phyloP scores from a whole-genome alignment of 2,329 filamentous ascomycete genomes.

The Salinomyces thailandicus region DNA sequence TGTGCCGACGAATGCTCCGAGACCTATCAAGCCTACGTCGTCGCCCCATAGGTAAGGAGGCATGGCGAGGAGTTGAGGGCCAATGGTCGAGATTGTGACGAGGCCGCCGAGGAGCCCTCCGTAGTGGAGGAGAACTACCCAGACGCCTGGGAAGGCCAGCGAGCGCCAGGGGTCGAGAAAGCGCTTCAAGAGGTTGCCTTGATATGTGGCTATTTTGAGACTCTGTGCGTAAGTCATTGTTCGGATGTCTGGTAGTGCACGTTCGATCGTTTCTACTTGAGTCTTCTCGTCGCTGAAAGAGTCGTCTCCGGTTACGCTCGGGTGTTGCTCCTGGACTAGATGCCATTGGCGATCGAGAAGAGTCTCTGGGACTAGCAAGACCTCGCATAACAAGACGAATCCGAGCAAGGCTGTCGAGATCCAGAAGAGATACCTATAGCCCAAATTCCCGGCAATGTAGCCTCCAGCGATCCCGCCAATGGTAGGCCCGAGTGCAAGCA shows the following conservation, averaged over 20 bases:
- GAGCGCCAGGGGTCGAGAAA: conserved; percentile 30
- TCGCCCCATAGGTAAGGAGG: conserved; percentile 35
- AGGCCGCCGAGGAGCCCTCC: conserved; percentile 33
- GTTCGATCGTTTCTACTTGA: conserved; percentile 14
- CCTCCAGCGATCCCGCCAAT: conserved; percentile 31
- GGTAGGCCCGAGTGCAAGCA: conserved; percentile 28
- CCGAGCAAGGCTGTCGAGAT: conserved; percentile 29
- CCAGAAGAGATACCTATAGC: conserved; percentile 33
- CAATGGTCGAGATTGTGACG: conserved; percentile 30
- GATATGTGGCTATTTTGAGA: conserved; percentile 28
- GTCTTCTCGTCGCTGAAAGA: conserved; percentile 14
- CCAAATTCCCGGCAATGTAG: conserved; percentile 29
- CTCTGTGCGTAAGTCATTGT: conserved; percentile 27
- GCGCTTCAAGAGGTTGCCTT: conserved; percentile 24
- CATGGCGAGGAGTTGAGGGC: conserved; percentile 26
- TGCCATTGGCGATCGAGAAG: conserved; percentile 28
- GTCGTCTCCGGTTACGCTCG: conserved; percentile 9
- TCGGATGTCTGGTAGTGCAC: conserved; percentile 6
- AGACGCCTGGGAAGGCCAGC: conserved; percentile 31
- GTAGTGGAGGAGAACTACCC: conserved; percentile 34
- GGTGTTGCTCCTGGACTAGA: conserved; percentile 8
- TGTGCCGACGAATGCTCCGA: conserved; percentile 29
- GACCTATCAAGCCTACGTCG: conserved; percentile 31
- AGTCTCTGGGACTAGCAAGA: conserved; percentile 32
- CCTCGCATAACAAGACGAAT: conserved; percentile 23